A percentile compares a stretch with the other conserved stretches of the same genome.
These are phyloP conservation scores for Plectosphaerella cucumerina DNA, from an alignment of 2,329 filamentous ascomycete genomes.

Conservation along the genomic window DNA sequence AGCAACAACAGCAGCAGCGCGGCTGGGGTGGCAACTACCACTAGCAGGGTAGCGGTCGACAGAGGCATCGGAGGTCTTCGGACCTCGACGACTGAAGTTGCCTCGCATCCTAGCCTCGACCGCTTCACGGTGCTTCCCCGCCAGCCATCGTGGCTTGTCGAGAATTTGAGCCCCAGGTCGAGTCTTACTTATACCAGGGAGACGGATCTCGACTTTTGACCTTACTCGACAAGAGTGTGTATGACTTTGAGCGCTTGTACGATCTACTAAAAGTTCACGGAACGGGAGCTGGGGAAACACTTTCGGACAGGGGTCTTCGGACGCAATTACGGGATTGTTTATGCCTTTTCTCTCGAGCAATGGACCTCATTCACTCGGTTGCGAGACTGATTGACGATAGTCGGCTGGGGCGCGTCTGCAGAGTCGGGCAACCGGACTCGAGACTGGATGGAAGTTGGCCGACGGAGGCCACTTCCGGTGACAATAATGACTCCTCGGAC, in stretches of 20 bases:
- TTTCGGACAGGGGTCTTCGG: conserved; percentile 11
- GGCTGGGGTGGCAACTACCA: conserved; percentile 61
- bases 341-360: conserved; percentile 6
- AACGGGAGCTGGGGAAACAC: conserved; percentile 14
- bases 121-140: conserved; percentile 3
- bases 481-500: no score
- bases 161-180: conserved; percentile 12
- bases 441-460: background rate
- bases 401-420: background rate
- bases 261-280: conserved; percentile 12
- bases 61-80: background rate
- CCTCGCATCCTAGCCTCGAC: conserved; percentile 3
- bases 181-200: conserved; percentile 11
- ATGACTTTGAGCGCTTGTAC: conserved; percentile 16
- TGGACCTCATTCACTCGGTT: background rate
- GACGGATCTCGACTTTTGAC: background rate
- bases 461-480: background rate
- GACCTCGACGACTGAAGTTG: background rate
- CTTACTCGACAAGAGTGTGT: conserved; percentile 6
- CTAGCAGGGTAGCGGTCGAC: conserved; percentile 30
- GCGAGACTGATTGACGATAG: background rate
- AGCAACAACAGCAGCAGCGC: conserved; percentile 39
- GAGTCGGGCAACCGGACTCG: background rate
- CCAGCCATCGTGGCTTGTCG: conserved; percentile 2
- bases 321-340: conserved; percentile 12